phyloP scores from a whole-genome alignment of 2,329 filamentous ascomycete species.

The Penicillium sp. region DNA sequence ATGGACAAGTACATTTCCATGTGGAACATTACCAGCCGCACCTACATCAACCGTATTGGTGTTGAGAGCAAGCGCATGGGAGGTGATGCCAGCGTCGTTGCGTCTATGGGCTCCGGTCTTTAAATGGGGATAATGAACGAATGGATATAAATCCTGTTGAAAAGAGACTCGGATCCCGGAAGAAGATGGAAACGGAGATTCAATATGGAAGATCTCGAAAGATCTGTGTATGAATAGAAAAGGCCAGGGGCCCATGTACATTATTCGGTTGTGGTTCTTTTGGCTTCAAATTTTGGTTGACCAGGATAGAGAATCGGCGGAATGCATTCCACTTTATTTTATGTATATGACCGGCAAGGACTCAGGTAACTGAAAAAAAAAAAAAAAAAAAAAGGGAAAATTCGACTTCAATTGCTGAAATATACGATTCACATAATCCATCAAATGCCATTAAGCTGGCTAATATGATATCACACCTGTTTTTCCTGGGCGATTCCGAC shows the following conservation, averaged over 20 bases:
- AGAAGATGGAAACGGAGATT: neutral
- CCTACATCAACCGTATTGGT: conserved; percentile 61
- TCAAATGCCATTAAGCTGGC: neutral
- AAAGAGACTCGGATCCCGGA: neutral
- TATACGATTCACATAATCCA: conserved; percentile 7
- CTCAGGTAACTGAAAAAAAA: conserved; percentile 2
- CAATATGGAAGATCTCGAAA: conserved; percentile 7
- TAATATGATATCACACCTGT: conserved; percentile 15
- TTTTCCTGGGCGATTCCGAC: conserved; percentile 17
- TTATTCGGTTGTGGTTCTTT: conserved; percentile 19
- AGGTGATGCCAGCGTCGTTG: conserved; percentile 24
- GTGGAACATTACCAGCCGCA: conserved; percentile 72
- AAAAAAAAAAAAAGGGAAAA: conserved; percentile 16
- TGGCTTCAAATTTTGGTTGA: conserved; percentile 3
- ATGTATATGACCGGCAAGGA: conserved; percentile 15
- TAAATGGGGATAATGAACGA: neutral
- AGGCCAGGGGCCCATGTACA: conserved; percentile 25
- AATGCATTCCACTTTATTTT: conserved; percentile 5
- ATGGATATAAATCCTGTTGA: neutral
- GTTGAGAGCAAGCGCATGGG: conserved; percentile 58
- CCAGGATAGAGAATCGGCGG: conserved; percentile 6
- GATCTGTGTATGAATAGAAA: conserved; percentile 24
- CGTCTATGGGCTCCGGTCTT: conserved; percentile 15
- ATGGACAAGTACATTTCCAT: conserved; percentile 83
- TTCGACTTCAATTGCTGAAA: conserved; percentile 25